Evolutionary conservation across 306 rosid species (phyloP).

Genomic region (Malus asiatica): DNA sequence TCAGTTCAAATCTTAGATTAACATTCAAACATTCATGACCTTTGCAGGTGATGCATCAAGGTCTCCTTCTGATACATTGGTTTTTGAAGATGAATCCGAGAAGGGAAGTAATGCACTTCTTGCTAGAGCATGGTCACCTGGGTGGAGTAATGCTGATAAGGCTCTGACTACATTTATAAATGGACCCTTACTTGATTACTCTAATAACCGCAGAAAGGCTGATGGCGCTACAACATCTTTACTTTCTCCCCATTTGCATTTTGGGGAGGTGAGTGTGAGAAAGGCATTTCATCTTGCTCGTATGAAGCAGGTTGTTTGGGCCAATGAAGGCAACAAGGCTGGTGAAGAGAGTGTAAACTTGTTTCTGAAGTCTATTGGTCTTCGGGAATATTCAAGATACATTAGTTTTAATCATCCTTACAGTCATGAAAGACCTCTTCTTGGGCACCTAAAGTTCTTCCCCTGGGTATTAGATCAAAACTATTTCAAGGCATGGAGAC

Average conservation of each 20-base stretch:
- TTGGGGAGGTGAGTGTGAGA: conserved; percentile 93
- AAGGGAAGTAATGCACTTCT: conserved; percentile 98
- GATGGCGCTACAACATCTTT: conserved; percentile 91
- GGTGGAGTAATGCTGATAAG: conserved; percentile 97
- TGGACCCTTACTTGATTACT: conserved; percentile 83
- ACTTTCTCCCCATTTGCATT: conserved; percentile 93
- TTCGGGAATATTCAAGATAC: conserved; percentile 90
- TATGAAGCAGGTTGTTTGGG: conserved; percentile 95
- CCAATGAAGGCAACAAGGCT: conserved; percentile 75
- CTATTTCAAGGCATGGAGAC: conserved; percentile 90
- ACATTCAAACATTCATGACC: not conserved
- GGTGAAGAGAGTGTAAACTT: conserved; percentile 88
- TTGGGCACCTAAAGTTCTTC: conserved; percentile 76
- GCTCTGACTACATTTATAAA: conserved; percentile 76
- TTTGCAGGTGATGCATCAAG: conserved; percentile 70
- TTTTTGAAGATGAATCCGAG: conserved; percentile 86
- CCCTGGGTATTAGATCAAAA: conserved; percentile 75
- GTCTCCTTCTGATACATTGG: conserved; percentile 47
- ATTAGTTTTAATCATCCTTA: conserved; percentile 80
- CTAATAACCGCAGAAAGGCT: conserved; percentile 81
- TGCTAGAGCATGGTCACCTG: conserved; percentile 98
- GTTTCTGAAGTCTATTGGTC: conserved; percentile 84
- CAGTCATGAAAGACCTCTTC: conserved; percentile 81
- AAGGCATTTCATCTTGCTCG: conserved; percentile 87
- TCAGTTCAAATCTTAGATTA: conserved; percentile 1